phyloP scores from a whole-genome alignment of 1,284 basidiomycete species.

The Kwoniella shivajii region DNA sequence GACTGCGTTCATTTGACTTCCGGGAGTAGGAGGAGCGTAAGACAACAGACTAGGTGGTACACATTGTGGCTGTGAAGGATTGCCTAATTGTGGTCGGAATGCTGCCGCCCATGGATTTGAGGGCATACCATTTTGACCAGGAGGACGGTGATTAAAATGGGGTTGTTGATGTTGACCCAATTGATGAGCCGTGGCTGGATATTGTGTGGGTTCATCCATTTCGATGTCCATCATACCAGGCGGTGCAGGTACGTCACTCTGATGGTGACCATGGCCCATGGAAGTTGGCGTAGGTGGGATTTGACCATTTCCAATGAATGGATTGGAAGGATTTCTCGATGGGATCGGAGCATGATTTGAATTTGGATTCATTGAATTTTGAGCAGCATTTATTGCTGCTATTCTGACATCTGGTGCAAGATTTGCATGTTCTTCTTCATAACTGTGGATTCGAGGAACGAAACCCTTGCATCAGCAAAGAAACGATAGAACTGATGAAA shows the following conservation, averaged over 20 bases:
- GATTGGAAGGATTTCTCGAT: neutral
- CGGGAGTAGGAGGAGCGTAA: constrained; percentile 36
- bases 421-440: constrained; percentile 55
- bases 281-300: constrained; percentile 16
- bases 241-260: constrained; percentile 50
- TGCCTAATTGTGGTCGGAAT: constrained; percentile 28
- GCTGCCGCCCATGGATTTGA: constrained; percentile 42
- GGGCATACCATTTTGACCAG: constrained; percentile 1
- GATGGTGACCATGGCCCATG: constrained; percentile 9
- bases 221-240: constrained; percentile 57
- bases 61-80: constrained; percentile 35
- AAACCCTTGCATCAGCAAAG: neutral
- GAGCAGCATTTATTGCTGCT: constrained; percentile 47
- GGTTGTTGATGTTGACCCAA: constrained; percentile 24
- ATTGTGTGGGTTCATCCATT: constrained; percentile 47
- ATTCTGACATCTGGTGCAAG: constrained; percentile 49
- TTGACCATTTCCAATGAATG: neutral
- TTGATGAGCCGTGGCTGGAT: constrained; percentile 14
- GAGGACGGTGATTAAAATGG: constrained; percentile 5
- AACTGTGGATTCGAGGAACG: constrained; percentile 32
- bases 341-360: constrained; percentile 4
- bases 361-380: constrained; percentile 25
- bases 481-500: neutral
- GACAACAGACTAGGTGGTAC: constrained; percentile 51
- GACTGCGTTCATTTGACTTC: neutral